A percentile compares a stretch with the other conserved stretches of the same genome.
Conservation (phyloP, 192 early-diverging fungal species). For the Irineochytrium annulatum region DNA sequence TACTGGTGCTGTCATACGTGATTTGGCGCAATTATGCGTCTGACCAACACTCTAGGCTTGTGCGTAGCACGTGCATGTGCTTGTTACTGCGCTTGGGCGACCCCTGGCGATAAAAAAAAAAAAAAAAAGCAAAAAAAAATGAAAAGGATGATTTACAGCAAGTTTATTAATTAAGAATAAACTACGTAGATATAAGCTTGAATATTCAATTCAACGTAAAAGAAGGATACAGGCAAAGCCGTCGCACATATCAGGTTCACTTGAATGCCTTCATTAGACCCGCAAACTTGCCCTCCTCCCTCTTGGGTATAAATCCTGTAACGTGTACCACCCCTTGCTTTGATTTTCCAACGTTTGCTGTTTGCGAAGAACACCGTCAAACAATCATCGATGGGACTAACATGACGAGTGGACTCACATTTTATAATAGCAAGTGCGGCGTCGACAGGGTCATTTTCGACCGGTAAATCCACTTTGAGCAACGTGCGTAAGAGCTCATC, state of each 20-base stretch:
- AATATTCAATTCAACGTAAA: too few species aligned
- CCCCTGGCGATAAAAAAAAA: too few species aligned
- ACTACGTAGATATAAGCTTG: too few species aligned
- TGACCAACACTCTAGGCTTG: too few species aligned
- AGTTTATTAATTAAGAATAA: too few species aligned
- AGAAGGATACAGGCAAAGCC: too few species aligned
- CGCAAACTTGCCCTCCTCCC: slow-evolving; percentile 43
- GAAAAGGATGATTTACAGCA: too few species aligned
- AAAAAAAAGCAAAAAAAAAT: too few species aligned
- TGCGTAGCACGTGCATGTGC: too few species aligned
- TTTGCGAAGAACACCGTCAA: background rate
- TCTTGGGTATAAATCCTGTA: slow-evolving; percentile 32
- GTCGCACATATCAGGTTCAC: background rate
- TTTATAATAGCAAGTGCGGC: slow-evolving; percentile 42
- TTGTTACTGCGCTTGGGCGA: too few species aligned
- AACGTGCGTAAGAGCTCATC: background rate
- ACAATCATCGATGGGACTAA: background rate
- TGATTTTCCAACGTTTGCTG: slow-evolving; percentile 31
- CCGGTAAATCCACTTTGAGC: slow-evolving; percentile 22
- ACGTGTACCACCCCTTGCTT: slow-evolving; percentile 34
- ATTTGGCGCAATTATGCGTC: too few species aligned
- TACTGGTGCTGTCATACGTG: too few species aligned
- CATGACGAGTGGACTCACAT: slow-evolving; percentile 36
- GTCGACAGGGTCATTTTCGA: slow-evolving; percentile 48
- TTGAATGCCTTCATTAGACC: slow-evolving; percentile 36